These are phyloP conservation scores for Clonostachys sp. DNA, from an alignment of 2,329 filamentous ascomycete species.

Conservation along the genomic window DNA sequence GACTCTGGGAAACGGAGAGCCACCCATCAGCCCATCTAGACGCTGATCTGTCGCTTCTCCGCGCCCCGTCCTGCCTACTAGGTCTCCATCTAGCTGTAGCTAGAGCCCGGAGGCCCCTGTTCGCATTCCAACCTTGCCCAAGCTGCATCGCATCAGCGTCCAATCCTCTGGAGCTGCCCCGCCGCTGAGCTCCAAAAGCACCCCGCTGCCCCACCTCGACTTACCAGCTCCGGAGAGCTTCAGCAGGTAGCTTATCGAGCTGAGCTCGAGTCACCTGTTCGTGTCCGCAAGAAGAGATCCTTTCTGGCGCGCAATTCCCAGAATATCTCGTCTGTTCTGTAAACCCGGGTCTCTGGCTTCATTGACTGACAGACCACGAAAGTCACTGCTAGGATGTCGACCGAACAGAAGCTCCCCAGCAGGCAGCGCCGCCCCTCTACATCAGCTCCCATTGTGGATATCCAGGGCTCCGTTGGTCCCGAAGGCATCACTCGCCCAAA, in stretches of 20 bases:
- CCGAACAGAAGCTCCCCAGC: conserved; percentile 35
- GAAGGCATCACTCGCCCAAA: conserved; percentile 84
- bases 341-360: no score
- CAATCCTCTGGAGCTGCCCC: background rate
- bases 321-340: no score
- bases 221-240: conserved; percentile 2
- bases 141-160: no score
- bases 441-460: conserved; percentile 78
- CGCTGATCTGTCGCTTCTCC: no score
- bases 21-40: no score
- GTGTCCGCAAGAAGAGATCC: background rate
- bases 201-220: background rate
- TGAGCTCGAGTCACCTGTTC: background rate
- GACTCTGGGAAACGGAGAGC: no score
- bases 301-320: no score
- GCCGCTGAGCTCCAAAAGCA: background rate
- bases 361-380: no score
- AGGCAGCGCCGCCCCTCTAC: conserved; percentile 79
- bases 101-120: no score
- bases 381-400: conserved; percentile 16
- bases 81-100: no score
- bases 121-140: no score
- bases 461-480: conserved; percentile 81
- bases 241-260: background rate
- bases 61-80: no score